Evolutionary conservation across 768 basidiomycete species (phyloP), one percentile per base, ranked within the genome.

Genomic region (Agrocybe chaxingu): DNA sequence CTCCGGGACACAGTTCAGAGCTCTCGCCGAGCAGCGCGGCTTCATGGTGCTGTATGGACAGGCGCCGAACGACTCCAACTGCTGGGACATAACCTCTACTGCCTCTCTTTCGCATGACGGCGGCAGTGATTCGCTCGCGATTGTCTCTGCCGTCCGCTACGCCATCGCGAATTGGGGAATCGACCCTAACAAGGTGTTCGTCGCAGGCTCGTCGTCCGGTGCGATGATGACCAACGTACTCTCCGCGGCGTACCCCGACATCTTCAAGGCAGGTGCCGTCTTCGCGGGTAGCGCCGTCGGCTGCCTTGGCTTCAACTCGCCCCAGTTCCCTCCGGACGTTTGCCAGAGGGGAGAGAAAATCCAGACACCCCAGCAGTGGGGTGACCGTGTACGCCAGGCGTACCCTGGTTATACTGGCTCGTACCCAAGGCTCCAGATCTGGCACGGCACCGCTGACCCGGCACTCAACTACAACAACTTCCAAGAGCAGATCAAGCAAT

Each of bases 141-240:
- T 82, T 52, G 76, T 71, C 1, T 71, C 63, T 29, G 69, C 72
- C 57, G 70, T 75, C 24, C 66, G 71, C 24, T 80, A 73, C 54
- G 75, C 79, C n/a, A 72, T 81, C 46, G 42, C 63, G 11, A 77
- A 69, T 66, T 78, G 66, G 57, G 70, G 69, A 31, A 75, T 77
- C 45, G 71, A 80, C 57, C 30, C 77, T 8, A 59, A 55, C 24
- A 69, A 70, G 32, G 79, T 81, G 47, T 82, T 75, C 60, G 75
- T 73, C 8, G 75, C 75, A n/a, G 80, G 80, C 10, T 73, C 73
- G 4, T 75, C 74, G 4, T 80, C 78, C 1, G 80, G 80, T 10
- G 75, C 74, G 2, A 82, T 82, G 81, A 82, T 81, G 80, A 80
- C 79, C 45, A 79, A 76, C 59, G 78, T 81, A 31, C 66, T 81